A percentile compares a stretch with the other conserved stretches of the same genome.
Conservation (phyloP, 176 grass and related monocot species). For the Carex littledalei region DNA sequence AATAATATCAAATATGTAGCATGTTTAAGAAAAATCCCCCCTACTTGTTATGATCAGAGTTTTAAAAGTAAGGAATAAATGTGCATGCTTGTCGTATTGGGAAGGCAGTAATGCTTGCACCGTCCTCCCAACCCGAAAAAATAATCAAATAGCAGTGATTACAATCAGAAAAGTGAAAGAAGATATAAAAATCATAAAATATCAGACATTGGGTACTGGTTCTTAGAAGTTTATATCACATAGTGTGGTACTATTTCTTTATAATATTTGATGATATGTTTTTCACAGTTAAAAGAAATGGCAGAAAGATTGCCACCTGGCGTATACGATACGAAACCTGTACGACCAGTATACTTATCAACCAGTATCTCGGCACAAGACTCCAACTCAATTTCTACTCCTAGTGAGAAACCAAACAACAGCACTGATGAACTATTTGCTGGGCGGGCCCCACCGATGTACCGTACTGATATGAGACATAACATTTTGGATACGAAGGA, state of each 20-base stretch:
- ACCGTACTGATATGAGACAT: constrained; percentile 19
- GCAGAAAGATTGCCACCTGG: constrained; percentile 62
- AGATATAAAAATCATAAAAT: not conserved
- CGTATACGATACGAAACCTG: constrained; percentile 32
- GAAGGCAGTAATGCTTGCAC: not conserved
- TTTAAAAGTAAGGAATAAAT: not conserved
- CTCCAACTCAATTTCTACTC: constrained; percentile 35
- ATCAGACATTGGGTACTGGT: not conserved
- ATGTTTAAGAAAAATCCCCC: too few relatives aligned
- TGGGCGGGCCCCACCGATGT: constrained; percentile 19
- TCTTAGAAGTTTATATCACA: not conserved
- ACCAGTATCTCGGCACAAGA: constrained; percentile 29
- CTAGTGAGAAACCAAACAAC: constrained; percentile 10
- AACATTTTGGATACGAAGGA: constrained; percentile 60
- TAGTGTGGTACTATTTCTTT: not conserved
- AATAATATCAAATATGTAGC: too few relatives aligned
- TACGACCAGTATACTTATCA: constrained; percentile 17
- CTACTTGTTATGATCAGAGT: not conserved
- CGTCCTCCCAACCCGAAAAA: not conserved
- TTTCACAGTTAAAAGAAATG: constrained; percentile 74
- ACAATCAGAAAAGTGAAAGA: not conserved
- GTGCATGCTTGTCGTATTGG: not conserved
- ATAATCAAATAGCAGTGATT: not conserved
- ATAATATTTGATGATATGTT: constrained; percentile 5
- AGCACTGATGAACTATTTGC: constrained; percentile 34